Evolutionary conservation across 345 rosid genomes (phyloP).

Genomic region (Eucalyptus coolabah): DNA sequence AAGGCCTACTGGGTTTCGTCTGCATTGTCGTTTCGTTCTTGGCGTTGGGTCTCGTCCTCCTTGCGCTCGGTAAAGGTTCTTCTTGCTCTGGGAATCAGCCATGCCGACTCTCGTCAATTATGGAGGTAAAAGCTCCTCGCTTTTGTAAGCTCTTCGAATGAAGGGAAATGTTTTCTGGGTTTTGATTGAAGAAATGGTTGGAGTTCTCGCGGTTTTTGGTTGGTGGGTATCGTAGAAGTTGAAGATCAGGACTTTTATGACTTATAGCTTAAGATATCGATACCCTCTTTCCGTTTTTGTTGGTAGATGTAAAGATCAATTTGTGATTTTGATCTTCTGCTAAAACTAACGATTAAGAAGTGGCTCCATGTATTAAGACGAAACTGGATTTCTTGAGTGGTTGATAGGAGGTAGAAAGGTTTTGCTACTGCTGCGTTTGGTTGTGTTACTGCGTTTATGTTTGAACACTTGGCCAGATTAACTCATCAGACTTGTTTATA

Average conservation of each 20-base stretch:
- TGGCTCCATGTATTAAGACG: neutral
- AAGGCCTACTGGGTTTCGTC: neutral
- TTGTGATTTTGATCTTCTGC: neutral
- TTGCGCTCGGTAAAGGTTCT: constrained; percentile 1
- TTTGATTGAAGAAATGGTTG: neutral
- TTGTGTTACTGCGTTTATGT: neutral
- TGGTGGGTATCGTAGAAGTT: neutral
- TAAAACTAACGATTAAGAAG: neutral
- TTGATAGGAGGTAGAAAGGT: neutral
- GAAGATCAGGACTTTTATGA: neutral
- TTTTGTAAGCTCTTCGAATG: neutral
- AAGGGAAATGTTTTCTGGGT: neutral
- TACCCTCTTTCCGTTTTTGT: neutral
- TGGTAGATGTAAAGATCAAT: neutral
- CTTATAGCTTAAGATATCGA: neutral
- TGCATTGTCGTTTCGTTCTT: neutral
- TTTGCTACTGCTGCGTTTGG: neutral
- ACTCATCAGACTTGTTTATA: neutral
- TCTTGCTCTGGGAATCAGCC: constrained; percentile 7
- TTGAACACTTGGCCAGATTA: neutral
- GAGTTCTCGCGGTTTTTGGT: neutral
- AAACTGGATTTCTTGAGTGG: neutral
- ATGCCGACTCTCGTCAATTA: constrained; percentile 65
- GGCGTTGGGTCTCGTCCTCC: neutral
- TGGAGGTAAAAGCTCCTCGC: constrained; percentile 17